Base-by-base conservation (phyloP, 352 stramenopile genomes). In the Hyaloperonospora brassicae region DNA sequence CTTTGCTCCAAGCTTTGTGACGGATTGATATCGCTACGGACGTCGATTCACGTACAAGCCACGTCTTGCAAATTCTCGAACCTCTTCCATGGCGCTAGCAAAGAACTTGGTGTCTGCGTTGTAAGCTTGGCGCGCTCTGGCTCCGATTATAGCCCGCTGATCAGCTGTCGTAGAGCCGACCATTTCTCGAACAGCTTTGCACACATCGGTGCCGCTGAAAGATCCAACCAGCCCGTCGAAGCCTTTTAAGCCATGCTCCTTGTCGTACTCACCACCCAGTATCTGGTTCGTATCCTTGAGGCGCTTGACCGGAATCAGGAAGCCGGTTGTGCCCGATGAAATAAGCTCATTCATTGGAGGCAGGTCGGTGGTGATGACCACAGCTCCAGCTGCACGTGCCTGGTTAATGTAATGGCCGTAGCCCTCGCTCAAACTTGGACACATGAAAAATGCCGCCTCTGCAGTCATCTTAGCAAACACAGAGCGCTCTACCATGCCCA, bases 341-440 rank as follows among this genome's bases (percentile, higher is more conserved):
- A 75, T 61, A 8, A 87, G 55, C 47, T 87, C 76, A 41, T 85
- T 87, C 76, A 87, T 87, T 6, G 76, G 76, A 14, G 69, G 62
- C 11, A 70, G 47, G 38, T 85, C 62, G 0, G 76, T 78, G 0
- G 76, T 74, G 34, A 87, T 36, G 9, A 85, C 55, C 8, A 85
- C 54, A 14, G 53, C 72, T 1, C 76, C 70, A 23, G 70, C 39
- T 2, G 76, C 74, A 2, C 73, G 68, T 1, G 70, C 76, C 38
- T 87, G 76, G 53, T 87, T 87, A 50, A 87, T 80, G 52, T 79
- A 80, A 59, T 87, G 76, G 11, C 76, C 75, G 46, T 81, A 88
- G 2, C 73, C 76, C 69, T 89, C 78, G 31, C 64, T 70, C 0
- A 38, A 24, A 40, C 79, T 89, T 27, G 79, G 61, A 54, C 70